Conservation (phyloP, 805 yeast species). For the Metschnikowia baotianmanensis region DNA sequence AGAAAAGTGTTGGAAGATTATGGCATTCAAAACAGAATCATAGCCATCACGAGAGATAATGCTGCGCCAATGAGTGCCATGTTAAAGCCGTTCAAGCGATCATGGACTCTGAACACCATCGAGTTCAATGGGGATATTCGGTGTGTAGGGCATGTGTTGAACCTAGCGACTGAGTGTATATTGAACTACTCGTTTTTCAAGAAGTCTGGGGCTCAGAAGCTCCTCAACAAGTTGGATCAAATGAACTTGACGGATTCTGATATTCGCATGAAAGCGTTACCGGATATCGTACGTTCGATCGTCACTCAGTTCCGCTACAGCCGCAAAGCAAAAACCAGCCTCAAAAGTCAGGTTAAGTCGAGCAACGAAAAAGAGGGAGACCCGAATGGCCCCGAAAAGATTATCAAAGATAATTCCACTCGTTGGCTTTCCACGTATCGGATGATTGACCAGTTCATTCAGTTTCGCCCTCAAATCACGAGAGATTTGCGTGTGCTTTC, state of each 20-base stretch:
- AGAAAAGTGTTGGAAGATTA: background rate
- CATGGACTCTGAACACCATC: background rate
- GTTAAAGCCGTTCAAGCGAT: background rate
- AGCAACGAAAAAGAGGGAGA: no score
- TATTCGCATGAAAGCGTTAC: background rate
- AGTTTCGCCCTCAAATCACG: background rate
- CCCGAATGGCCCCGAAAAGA: background rate
- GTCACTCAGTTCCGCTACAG: background rate
- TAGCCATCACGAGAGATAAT: conserved; percentile 2
- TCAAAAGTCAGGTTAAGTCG: background rate
- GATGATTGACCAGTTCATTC: background rate
- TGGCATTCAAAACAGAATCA: background rate
- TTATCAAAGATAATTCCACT: background rate
- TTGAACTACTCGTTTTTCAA: conserved; percentile 1
- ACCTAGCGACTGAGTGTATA: background rate
- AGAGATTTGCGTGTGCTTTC: no score
- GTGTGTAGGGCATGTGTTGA: conserved; percentile 1
- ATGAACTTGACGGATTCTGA: no score
- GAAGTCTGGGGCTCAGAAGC: no score
- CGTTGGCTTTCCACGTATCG: background rate
- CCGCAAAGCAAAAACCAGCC: background rate
- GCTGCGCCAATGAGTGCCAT: background rate
- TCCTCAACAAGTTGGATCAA: no score
- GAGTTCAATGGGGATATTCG: conserved; percentile 1
- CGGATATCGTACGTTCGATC: background rate